Evolutionary conservation across 352 stramenopile genomes (phyloP), one percentile per base, ranked within the genome.

Genomic region (Phytophthora ramorum): DNA sequence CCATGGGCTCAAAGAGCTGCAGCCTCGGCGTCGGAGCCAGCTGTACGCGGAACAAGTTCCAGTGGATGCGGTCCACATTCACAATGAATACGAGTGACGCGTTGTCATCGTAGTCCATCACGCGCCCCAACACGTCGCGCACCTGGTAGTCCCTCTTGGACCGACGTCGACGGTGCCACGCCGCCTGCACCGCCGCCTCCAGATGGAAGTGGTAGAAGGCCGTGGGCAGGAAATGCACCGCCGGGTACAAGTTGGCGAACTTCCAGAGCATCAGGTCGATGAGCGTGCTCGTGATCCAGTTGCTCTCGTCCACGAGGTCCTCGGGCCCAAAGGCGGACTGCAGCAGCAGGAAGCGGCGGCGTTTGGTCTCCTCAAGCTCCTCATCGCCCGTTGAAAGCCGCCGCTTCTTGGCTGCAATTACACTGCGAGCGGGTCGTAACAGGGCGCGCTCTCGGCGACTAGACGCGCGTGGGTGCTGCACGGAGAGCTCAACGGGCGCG

Each of bases 1-100:
- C 90, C 83, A 97, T 94, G 7, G 90, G 90, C 53, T 97, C 90
- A 63, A 97, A 97, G 8, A 97, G 75, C 72, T 97, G 86, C 12
- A 97, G 70, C 58, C 85, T 76, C 1, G 88, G 76, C 2, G 77
- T 65, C 1, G 87, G 85, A 3, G 66, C 16, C n/a, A 93, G 66
- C 73, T 94, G 79, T 46, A 96, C 83, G 16, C 90, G 88, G 35
- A 97, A 82, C 24, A 97, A 69, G 46, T 96, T 97, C 90, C 90
- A 97, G 75, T 97, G 90, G 52, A 96, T 90, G 37, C 75, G 73
- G 7, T 81, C 78, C 22, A 87, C 78, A 60, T 97, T 96, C 30
- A 89, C 83, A 26, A 94, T 73, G 64, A 97, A 97, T 26, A 97
- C 78, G 12, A 96, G 75, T 7, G 88, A 73, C n/a, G 48, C 56